These are phyloP conservation scores for Kluyveromyces dobzhanskii DNA, from an alignment of 805 yeast genomes.

Conservation along the genomic window DNA sequence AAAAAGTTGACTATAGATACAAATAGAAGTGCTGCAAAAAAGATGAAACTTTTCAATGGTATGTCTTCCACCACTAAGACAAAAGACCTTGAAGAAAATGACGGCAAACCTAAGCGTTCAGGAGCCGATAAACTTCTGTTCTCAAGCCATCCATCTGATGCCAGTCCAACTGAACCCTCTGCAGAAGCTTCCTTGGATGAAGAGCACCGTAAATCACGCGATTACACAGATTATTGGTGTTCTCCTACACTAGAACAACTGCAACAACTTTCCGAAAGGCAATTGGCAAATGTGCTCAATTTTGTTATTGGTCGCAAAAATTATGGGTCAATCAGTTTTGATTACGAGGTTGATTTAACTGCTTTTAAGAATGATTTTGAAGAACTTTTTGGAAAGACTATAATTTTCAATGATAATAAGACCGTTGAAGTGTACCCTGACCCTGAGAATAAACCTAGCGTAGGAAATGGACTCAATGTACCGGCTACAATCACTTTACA, in stretches of 20 bases:
- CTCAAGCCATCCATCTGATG: neutral
- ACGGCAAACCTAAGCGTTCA: neutral
- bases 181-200: neutral
- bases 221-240: constrained; percentile 53
- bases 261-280: constrained; percentile 34
- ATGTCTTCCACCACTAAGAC: constrained; percentile 14
- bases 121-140: neutral
- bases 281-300: constrained; percentile 47
- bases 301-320: constrained; percentile 64
- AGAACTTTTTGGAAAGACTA: constrained; percentile 34
- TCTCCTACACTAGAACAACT: constrained; percentile 53
- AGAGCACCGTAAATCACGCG: neutral
- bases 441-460: constrained; percentile 42
- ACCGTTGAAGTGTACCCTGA: constrained; percentile 59
- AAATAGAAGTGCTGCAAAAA: constrained; percentile 36
- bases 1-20: constrained; percentile 35
- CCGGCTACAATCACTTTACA: constrained; percentile 69
- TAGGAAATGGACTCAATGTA: constrained; percentile 65
- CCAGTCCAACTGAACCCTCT: neutral
- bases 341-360: constrained; percentile 60
- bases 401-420: constrained; percentile 39
- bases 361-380: constrained; percentile 35
- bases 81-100: constrained; percentile 6
- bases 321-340: constrained; percentile 59
- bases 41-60: constrained; percentile 31